Evolutionary conservation across 2,329 filamentous ascomycete genomes (phyloP), one percentile per base, ranked within the genome.

Genomic region (Whalleya microplaca): DNA sequence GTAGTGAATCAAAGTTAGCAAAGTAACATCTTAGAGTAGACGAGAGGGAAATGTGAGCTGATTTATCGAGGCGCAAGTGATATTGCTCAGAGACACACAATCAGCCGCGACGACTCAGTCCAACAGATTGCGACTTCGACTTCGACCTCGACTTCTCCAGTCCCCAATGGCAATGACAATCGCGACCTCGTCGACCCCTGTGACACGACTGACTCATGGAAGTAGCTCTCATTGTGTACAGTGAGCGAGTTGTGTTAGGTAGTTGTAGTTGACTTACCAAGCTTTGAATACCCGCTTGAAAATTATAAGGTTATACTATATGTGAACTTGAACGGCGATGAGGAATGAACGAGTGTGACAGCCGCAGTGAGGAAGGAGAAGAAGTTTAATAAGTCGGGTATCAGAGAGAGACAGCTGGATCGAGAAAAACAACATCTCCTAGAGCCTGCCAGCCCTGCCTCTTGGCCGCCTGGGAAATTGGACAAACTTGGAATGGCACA

Each of bases 221-320:
- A n/a, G n/a, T n/a, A n/a, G n/a, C n/a, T n/a, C n/a, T n/a, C n/a
- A n/a, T n/a, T n/a, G n/a, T n/a, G n/a, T n/a, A n/a, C 23, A 27
- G 23, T 4, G 32, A 16, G 32, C 6, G 14, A 37, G 32, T 5
- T 37, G 32, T 6, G 10, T 7, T 5, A 37, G 32, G 32, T 16
- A 37, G 3, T 3, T 37, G 3, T 37, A 57, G 14, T 29, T 20
- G 41, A 66, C 64, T 66, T 66, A 67, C 64, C 53, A 57, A n/a
- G 51, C 6, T 55, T 41, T 41, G 21, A 54, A 51, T 32, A 53
- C 43, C 40, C 52, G 45, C 47, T 54, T 56, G 43, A 40, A n/a
- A 19, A 61, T 61, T 63, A 59, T 56, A 62, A 59, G 43, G 50
- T 8, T 50, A 41, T 60, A 60, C 5, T 50, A 41, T 60, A 60